Evolutionary conservation across 768 basidiomycete genomes (phyloP).

Genomic region (Mycena haematopus): DNA sequence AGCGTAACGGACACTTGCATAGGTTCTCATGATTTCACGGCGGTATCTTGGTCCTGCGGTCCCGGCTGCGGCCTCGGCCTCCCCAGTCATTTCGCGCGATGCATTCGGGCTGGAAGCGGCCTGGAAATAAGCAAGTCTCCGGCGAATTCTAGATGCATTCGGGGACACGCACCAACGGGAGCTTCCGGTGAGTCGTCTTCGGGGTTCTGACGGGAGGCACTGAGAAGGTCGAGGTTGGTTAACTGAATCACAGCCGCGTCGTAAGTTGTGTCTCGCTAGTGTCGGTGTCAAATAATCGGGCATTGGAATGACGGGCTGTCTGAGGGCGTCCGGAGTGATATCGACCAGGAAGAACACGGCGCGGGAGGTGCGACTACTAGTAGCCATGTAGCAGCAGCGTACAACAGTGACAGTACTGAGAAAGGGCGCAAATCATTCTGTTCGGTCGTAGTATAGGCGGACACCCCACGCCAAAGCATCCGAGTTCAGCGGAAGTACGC

Average conservation of each 20-base stretch:
- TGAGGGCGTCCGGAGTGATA: background rate
- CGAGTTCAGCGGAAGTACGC: background rate
- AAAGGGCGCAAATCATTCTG: constrained; percentile 12
- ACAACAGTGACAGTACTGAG: background rate
- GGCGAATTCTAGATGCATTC: background rate
- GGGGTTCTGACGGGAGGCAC: background rate
- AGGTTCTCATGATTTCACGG: background rate
- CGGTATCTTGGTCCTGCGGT: background rate
- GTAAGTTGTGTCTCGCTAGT: too few relatives aligned
- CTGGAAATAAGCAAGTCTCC: constrained; percentile 12
- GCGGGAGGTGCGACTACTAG: background rate
- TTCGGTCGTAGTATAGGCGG: background rate
- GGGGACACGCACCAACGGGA: background rate
- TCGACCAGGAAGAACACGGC: background rate
- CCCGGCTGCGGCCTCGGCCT: background rate
- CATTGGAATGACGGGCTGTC: background rate
- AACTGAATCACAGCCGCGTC: background rate
- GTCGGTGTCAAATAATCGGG: background rate
- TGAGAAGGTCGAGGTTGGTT: background rate
- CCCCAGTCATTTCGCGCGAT: constrained; percentile 4
- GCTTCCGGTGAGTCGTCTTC: background rate
- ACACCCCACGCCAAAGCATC: background rate
- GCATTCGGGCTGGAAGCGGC: constrained; percentile 3
- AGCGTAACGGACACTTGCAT: background rate
- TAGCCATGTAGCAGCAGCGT: background rate